Conservation (phyloP, 176 grass and related monocot species). For the Musa itinerans region DNA sequence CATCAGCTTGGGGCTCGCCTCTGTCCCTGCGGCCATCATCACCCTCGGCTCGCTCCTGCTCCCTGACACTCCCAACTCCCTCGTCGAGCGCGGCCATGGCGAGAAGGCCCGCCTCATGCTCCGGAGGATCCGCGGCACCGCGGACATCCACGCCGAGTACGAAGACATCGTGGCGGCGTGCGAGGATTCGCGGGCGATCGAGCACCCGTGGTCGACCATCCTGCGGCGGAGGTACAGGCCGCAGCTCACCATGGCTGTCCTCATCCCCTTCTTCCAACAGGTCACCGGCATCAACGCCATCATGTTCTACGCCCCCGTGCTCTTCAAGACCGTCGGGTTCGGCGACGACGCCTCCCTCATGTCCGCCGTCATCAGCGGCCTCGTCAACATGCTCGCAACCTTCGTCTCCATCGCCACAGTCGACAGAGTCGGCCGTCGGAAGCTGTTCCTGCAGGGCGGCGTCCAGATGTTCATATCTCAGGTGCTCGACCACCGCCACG, state of each 20-base stretch:
- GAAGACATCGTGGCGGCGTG: conserved; percentile 37
- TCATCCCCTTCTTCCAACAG: conserved; percentile 71
- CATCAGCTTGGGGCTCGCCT: neutral
- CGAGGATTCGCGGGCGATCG: conserved; percentile 38
- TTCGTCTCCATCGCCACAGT: conserved; percentile 43
- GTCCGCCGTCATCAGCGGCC: conserved; percentile 55
- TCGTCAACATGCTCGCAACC: conserved; percentile 56
- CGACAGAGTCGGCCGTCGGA: conserved; percentile 29
- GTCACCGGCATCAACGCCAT: conserved; percentile 64
- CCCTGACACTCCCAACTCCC: neutral
- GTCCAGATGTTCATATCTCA: conserved; percentile 43
- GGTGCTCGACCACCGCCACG: neutral
- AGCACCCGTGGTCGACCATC: conserved; percentile 54
- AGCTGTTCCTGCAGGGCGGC: conserved; percentile 51
- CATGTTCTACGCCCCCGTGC: conserved; percentile 72
- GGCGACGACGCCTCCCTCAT: conserved; percentile 52
- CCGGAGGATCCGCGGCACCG: conserved; percentile 32
- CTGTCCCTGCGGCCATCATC: neutral
- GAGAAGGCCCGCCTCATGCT: conserved; percentile 31
- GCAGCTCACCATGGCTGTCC: conserved; percentile 48
- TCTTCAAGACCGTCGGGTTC: conserved; percentile 54
- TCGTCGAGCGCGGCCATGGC: neutral
- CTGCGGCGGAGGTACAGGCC: conserved; percentile 34
- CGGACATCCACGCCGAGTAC: conserved; percentile 50
- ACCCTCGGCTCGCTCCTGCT: neutral